Conservation (phyloP, 1,284 basidiomycete species). For the Microbotryum scabiosae region DNA sequence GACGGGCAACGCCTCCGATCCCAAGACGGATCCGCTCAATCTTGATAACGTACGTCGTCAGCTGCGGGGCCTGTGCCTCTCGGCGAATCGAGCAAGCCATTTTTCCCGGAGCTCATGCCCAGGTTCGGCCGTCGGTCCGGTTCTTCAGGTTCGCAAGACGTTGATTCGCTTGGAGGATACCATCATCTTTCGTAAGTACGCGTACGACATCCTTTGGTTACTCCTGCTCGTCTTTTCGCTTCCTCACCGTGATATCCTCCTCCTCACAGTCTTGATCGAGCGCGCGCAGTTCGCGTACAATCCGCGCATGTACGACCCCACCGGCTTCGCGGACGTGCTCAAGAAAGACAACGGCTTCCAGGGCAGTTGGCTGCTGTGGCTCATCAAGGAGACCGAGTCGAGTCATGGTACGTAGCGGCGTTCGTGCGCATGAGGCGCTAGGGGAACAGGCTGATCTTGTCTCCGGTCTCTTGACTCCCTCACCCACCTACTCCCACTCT, state of each 20-base stretch:
- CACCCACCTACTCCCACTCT: background rate
- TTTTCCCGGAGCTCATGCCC: background rate
- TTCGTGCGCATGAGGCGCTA: too few species aligned
- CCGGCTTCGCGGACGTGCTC: conserved; percentile 53
- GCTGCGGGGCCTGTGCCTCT: too few species aligned
- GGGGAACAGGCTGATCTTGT: too few species aligned
- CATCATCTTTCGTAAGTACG: conserved; percentile 70
- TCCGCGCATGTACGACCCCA: conserved; percentile 63
- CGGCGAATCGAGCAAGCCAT: too few species aligned
- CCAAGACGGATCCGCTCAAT: conserved; percentile 19
- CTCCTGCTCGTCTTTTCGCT: too few species aligned
- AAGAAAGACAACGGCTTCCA: conserved; percentile 66
- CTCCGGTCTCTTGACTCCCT: background rate
- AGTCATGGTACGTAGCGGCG: conserved; percentile 67
- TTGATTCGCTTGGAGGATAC: conserved; percentile 91
- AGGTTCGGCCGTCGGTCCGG: conserved; percentile 52
- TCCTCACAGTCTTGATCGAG: conserved; percentile 65
- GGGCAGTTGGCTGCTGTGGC: conserved; percentile 94
- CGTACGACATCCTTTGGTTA: too few species aligned
- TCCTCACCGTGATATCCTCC: background rate
- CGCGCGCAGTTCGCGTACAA: conserved; percentile 95
- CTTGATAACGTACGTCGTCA: conserved; percentile 18
- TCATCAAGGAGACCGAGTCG: conserved; percentile 84
- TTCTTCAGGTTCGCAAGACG: conserved; percentile 64
- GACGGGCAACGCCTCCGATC: conserved; percentile 2